These are phyloP conservation scores for Dryas integrifolia DNA, from an alignment of 331 rosid genomes.

Conservation along the genomic window DNA sequence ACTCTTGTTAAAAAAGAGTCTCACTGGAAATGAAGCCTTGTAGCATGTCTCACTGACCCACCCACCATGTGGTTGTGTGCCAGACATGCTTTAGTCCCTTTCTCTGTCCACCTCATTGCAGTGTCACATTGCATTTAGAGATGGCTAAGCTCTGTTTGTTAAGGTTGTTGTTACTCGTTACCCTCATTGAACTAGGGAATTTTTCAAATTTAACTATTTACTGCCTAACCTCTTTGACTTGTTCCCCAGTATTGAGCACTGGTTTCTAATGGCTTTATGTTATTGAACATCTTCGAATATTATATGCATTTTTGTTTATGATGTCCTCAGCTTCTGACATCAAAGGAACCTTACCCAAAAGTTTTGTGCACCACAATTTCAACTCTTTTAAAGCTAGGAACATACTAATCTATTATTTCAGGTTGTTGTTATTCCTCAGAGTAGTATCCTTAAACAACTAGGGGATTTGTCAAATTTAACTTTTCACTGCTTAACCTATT, in stretches of 20 bases:
- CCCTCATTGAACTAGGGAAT: background rate
- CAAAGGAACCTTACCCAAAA: background rate
- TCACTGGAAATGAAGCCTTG: background rate
- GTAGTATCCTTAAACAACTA: too few relatives aligned
- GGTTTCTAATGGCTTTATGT: background rate
- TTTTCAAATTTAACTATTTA: background rate
- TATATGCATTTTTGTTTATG: background rate
- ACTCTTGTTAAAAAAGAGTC: too few relatives aligned
- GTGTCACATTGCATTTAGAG: background rate
- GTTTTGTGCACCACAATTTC: conserved; percentile 10
- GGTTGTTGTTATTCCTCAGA: too few relatives aligned
- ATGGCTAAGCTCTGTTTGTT: background rate
- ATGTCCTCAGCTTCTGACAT: conserved; percentile 15
- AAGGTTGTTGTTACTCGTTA: too few relatives aligned
- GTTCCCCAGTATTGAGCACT: background rate
- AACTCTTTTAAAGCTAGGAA: conserved; percentile 3
- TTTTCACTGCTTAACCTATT: background rate
- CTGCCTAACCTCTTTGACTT: background rate
- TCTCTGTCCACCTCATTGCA: background rate
- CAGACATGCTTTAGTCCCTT: background rate
- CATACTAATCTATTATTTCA: background rate
- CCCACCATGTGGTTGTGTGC: background rate
- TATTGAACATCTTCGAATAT: background rate
- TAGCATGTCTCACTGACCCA: too few relatives aligned
- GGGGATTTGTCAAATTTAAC: background rate